Base-by-base conservation (phyloP, 306 rosid species). In the Luffa aegyptiaca region DNA sequence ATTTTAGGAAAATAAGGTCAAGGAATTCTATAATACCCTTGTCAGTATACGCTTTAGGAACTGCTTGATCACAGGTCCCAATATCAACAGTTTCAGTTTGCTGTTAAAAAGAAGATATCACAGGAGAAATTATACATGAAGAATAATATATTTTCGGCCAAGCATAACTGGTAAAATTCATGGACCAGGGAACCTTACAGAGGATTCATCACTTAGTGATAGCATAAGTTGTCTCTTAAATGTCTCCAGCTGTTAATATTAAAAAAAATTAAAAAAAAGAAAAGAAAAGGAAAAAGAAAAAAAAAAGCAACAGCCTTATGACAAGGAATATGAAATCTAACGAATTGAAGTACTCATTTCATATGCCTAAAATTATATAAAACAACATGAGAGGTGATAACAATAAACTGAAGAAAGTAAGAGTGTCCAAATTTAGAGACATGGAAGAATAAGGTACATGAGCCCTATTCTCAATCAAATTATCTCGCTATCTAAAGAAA, bases 191-290 rank as follows among this genome's bases (percentile, higher is more conserved):
- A 75, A 85, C 71, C 97, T 91, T 89, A 96, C 99, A 10, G 97
- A 82, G 80, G 88, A 79, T 84, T 96, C 99, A 81, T 90, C 97
- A 82, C 84, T 89, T 69, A 96, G 86, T 0, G 97, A 93, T 86
- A 85, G 97, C 98, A 96, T 91, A 78, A 96, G 87, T 83, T 95
- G 99, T 77, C 93, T 87, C 83, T 93, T 93, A 83, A 93, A 90
- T 68, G 92, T 86, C 85, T 93, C 98, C 96, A 93, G 87, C 98
- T 93, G 88, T n/a, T 36, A 86, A 82, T 83, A 45, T 59, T 26
- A 26, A 26, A 26, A 26, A 26, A 26, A 26, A 26, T 26, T n/a
- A n/a, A n/a, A n/a, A 26, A 26, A 26, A 26, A 26, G 31, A 26
- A 26, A 26, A 26, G 31, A 26, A 26, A 26, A 26, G 31, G 1